Evolutionary conservation across 2,329 filamentous ascomycete genomes (phyloP).

Genomic region (Colletotrichum eremochloae): DNA sequence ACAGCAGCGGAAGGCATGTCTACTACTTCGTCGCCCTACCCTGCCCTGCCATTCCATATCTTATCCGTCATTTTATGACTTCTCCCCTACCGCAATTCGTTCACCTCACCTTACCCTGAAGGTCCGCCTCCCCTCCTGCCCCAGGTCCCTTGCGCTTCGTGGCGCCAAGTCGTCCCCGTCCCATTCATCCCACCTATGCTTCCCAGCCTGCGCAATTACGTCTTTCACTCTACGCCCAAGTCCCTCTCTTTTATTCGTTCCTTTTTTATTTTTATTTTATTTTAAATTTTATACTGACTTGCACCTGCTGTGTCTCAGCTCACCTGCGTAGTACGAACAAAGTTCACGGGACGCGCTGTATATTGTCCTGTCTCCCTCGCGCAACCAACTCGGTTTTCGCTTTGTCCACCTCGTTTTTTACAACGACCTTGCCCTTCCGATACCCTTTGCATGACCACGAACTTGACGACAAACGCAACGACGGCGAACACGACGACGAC

Average conservation of each 20-base stretch:
- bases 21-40: constrained; percentile 1
- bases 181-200: constrained; percentile 20
- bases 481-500: background rate
- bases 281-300: constrained; percentile 14
- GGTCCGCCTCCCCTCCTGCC: background rate
- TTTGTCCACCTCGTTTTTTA: constrained; percentile 4
- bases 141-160: constrained; percentile 30
- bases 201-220: constrained; percentile 38
- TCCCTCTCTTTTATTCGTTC: background rate
- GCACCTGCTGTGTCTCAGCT: constrained; percentile 28
- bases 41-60: constrained; percentile 11
- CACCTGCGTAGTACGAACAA: constrained; percentile 2
- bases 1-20: background rate
- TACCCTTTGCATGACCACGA: constrained; percentile 22
- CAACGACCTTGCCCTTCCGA: constrained; percentile 14
- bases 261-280: background rate
- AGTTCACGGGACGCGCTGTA: background rate
- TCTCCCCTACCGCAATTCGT: background rate
- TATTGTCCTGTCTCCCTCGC: background rate
- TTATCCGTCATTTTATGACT: constrained; percentile 16
- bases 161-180: constrained; percentile 24
- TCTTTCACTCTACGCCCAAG: constrained; percentile 12
- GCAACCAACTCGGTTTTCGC: constrained; percentile 5
- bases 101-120: constrained; percentile 21
- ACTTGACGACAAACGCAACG: constrained; percentile 29